Conservation (phyloP, 306 rosid genomes). For the Dryas drummondii region DNA sequence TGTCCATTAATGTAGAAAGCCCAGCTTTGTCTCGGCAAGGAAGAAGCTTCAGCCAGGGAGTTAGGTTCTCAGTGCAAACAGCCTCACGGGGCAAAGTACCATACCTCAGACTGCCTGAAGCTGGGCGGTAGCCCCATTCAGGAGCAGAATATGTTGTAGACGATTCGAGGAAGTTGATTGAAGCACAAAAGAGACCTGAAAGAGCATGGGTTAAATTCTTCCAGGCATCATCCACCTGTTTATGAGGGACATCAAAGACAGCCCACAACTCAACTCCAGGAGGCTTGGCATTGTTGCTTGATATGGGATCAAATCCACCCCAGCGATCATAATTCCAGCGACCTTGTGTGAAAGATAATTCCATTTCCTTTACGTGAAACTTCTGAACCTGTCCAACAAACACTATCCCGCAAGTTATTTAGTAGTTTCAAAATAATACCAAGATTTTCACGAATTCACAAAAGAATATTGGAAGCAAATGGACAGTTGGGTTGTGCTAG, state of each 20-base stretch:
- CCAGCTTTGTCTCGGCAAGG: conserved; percentile 97
- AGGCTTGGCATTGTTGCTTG: conserved; percentile 89
- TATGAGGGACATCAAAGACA: conserved; percentile 66
- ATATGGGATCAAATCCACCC: conserved; percentile 92
- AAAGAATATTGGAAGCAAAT: background rate
- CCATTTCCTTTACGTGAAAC: conserved; percentile 76
- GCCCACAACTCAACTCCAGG: conserved; percentile 99
- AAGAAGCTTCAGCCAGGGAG: conserved; percentile 96
- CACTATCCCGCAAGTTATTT: conserved; percentile 24
- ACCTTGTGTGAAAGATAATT: conserved; percentile 95
- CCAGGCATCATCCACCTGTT: conserved; percentile 78
- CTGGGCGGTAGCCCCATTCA: conserved; percentile 59
- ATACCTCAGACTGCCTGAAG: conserved; percentile 69
- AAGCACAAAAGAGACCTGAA: conserved; percentile 93
- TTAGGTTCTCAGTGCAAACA: conserved; percentile 94
- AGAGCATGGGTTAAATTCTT: conserved; percentile 89
- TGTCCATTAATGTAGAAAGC: conserved; percentile 74
- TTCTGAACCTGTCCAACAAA: conserved; percentile 75
- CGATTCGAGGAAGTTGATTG: conserved; percentile 93
- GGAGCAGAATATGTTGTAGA: conserved; percentile 78
- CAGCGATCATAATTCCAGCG: conserved; percentile 92
- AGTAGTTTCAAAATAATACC: background rate
- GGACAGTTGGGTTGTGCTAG: background rate
- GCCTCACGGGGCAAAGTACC: conserved; percentile 96
- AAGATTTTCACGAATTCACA: background rate